Percentiles rank a stretch among this genome's conserved stretches.
phyloP scores from a whole-genome alignment of 2,329 filamentous ascomycete genomes.

The Orbilia javanica region DNA sequence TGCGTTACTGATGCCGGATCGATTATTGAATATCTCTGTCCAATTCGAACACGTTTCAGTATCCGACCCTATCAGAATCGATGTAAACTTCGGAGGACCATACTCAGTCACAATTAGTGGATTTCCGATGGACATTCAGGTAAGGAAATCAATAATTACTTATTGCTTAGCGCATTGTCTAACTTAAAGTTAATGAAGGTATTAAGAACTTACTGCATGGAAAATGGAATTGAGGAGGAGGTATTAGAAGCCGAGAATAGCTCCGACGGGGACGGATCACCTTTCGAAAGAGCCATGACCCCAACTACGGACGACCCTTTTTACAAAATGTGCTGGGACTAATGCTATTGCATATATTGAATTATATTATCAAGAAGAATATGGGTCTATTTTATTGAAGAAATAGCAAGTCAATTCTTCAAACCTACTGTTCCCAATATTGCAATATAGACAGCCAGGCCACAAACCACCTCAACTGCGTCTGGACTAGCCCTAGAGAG shows the following conservation, averaged over 20 bases:
- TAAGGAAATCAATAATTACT: neutral
- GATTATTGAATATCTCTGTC: neutral
- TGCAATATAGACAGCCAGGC: too few relatives aligned
- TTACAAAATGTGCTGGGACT: neutral
- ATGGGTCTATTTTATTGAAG: too few relatives aligned
- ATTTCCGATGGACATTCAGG: conserved; percentile 19
- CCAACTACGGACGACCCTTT: neutral
- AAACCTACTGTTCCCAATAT: too few relatives aligned
- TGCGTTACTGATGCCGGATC: neutral
- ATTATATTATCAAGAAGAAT: too few relatives aligned
- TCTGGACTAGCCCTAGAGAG: too few relatives aligned
- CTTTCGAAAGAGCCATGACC: neutral
- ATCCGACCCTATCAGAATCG: neutral
- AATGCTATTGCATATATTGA: neutral
- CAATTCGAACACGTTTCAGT: neutral
- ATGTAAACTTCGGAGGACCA: conserved; percentile 12
- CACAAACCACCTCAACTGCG: too few relatives aligned
- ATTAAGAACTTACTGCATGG: neutral
- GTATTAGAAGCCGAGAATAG: neutral
- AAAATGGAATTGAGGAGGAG: neutral
- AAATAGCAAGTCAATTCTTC: too few relatives aligned
- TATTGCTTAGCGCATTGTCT: neutral
- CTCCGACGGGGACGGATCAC: neutral
- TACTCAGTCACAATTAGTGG: conserved; percentile 7
- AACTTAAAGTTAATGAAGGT: neutral